Base-by-base conservation (phyloP, 2,329 filamentous ascomycete species). In the Aspergillus thermomutatus region DNA sequence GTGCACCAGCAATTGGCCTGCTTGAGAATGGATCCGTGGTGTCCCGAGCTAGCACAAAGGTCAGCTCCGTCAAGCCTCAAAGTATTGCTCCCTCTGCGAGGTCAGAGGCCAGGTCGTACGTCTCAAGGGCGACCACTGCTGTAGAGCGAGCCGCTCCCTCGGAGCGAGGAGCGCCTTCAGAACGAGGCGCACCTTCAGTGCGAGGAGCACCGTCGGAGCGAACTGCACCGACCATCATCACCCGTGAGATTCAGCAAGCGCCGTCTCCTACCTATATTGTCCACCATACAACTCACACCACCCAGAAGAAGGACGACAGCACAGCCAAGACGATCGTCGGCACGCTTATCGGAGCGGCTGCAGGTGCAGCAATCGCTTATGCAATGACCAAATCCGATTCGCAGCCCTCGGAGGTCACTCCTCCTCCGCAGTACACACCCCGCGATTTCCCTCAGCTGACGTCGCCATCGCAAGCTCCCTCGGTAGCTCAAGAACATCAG, bases 361-460 rank as follows among this genome's bases (percentile, higher is more conserved):
- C 90, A 19, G 89, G 89, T 41, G 89, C 87, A 37, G 89, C 88
- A 9, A 79, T 90, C 43, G 88, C 90, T 9, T 96, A 94, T 73
- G 86, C 85, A 23, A 87, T 91, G 77, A 81, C 86, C 61, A 86
- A 83, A 62, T 80, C 81, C 57, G 86, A 89, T 41, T 65, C 68
- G 1, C 62, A 70, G 21, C 56, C 66, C 14, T 64, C 61, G 8
- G 64, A 69, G 5, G 53, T 53, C 28, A 66, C 52, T 34, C 62
- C 64, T 19, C 66, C 66, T 28, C 60, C 58, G 50, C 65, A 63
- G 53, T 68, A 65, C 60, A 65, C 55, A 57, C 62, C 57, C 17
- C 66, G 58, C 23, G 68, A 68, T 27, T 62, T 63, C 48, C 64
- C 59, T 34, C 68, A 65, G 55, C 63, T 67, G 11, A 60, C 64